phyloP scores from a whole-genome alignment of 495 filamentous ascomycete genomes.

The Hyaloscypha finlandica region DNA sequence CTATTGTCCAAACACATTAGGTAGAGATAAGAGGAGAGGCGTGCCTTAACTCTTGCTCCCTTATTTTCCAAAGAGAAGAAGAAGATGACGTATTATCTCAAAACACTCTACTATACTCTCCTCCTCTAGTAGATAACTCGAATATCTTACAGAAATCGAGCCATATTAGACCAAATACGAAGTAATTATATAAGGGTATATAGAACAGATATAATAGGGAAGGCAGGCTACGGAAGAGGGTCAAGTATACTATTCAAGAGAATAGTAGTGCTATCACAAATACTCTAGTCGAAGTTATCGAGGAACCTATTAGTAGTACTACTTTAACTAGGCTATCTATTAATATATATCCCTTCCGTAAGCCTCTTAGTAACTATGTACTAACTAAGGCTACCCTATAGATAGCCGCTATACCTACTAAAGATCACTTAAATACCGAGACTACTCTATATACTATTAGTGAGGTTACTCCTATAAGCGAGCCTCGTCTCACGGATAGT shows the following conservation, averaged over 20 bases:
- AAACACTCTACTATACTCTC: not conserved
- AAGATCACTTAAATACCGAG: too few relatives aligned
- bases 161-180: not conserved
- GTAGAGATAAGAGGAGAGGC: slow-evolving; percentile 5
- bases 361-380: not conserved
- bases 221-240: not conserved
- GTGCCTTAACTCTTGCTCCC: not conserved
- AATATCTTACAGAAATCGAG: not conserved
- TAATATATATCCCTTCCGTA: not conserved
- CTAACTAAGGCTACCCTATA: not conserved
- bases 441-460: too few relatives aligned
- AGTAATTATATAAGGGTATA: not conserved
- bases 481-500: too few relatives aligned
- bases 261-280: not conserved
- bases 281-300: not conserved
- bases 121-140: not conserved
- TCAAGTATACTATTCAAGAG: slow-evolving; percentile 3
- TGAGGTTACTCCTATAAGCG: too few relatives aligned
- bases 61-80: slow-evolving; percentile 4
- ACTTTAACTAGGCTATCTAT: not conserved
- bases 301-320: not conserved
- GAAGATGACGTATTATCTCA: not conserved
- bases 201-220: not conserved
- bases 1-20: slow-evolving; percentile 4
- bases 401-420: not conserved